Base-by-base conservation (phyloP, 768 basidiomycete genomes). In the Boletus rubropictus region DNA sequence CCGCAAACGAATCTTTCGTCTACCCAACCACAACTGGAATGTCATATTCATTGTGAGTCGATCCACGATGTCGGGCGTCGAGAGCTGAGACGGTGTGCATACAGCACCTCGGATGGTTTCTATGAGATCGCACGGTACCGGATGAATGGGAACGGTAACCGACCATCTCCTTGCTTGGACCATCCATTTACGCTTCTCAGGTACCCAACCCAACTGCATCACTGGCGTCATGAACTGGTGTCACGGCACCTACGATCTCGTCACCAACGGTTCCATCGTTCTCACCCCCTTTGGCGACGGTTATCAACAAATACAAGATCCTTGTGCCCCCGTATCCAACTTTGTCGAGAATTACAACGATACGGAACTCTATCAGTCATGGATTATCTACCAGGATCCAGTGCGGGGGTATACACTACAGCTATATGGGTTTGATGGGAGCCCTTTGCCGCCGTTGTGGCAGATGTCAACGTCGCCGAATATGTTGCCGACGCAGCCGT, bases 121-220 rank as follows among this genome's bases (percentile, higher is more conserved):
- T 99, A 86, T 54, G 96, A 99, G 66, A 76, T 90, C 63, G 80
- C 92, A 18, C 84, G 90, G 56, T 99, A 96, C 68, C 81, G 93
- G 44, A 94, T 94, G 71, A 76, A 71, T 33, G 72, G 82, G 47
- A 99, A 99, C 67, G 94, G 91, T 90, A 49, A 28, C 29, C 1
- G 3, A 15, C 28, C 29, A 39, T 29, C 21, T 21, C 7, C 36
- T 44, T 22, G 31, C 39, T 20, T 32, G 11, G 8, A 32, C 25
- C 21, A 8, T 8, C 8, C 10, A 10, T 25, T 50, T 38, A 53
- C 28, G 12, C 6, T 25, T 29, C 15, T 32, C 58, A 92, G 90
- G 88, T 27, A 75, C 86, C 7, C 71, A 82, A 57, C 96, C 95
- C 33, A 80, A 79, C 32, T 99, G 96, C 69, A 92, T 96, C 58